Base-by-base conservation (phyloP, 768 basidiomycete genomes). In the Cytidiella melzeri region DNA sequence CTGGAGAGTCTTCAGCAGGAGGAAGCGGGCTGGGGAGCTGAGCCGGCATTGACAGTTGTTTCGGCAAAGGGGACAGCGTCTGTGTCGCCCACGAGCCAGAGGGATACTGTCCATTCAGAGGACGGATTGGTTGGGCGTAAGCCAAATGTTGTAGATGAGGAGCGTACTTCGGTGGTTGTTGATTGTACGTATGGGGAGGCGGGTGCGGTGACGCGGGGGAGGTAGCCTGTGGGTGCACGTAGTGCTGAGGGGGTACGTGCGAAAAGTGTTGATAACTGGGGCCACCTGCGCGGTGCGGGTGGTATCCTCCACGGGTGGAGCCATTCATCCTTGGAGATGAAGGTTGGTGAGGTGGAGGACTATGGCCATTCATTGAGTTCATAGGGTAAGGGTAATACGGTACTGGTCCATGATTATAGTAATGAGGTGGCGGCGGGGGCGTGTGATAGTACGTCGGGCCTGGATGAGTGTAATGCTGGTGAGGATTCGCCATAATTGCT, bases 51-150 rank as follows among this genome's bases (percentile, higher is more conserved):
- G 77, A 74, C 1, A 81, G 69, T 51, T 83, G 83, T 67, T 83
- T 83, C 50, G 83, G 83, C 21, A 82, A 57, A 1, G 81, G 80
- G 0, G 82, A 83, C 21, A 79, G 71, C 24, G 73, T 71, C 48
- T 73, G 71, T 41, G 66, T 53, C 36, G 72, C 69, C 77, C 76
- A 80, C 21, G 72, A 34, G 15, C 15, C 64, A 20, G 74, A 62
- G n/a, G 60, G 58, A 52, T 69, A 73, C 26, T 66, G 61, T 37
- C 60, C 57, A 45, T 57, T 59, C 6, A 59, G 59, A 21, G 57
- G 54, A 38, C 51, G 51, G 47, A 63, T 65, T 5, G 64, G 50
- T 3, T 64, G 57, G 1, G 63, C 58, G 49, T 67, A 67, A 1
- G 61, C 63, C 3, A 60, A 55, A 23, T 61, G 61, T 3, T 56